Percentiles rank a stretch among this genome's conserved stretches.
Evolutionary conservation across 495 filamentous ascomycete species (phyloP).

Genomic region (Cairneyella variabilis): DNA sequence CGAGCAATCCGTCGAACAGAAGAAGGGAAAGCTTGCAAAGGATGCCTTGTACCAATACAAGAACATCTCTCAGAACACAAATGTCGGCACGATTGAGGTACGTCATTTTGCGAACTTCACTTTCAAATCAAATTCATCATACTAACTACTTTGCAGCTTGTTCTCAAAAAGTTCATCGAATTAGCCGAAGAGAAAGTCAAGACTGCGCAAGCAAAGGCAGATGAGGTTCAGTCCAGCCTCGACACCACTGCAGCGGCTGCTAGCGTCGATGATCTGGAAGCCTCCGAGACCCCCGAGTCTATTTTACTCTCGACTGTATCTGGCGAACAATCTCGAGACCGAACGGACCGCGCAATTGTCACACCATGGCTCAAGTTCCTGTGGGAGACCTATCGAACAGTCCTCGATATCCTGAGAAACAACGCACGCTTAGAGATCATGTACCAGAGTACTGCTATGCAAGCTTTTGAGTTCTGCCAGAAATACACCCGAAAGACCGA

Average conservation of each 20-base stretch:
- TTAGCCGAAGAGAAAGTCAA: conserved; percentile 94
- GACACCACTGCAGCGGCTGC: conserved; percentile 65
- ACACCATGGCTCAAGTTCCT: conserved; percentile 99
- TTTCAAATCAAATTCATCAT: neutral
- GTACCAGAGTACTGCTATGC: conserved; percentile 96
- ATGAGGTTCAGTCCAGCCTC: conserved; percentile 84
- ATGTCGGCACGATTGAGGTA: conserved; percentile 96
- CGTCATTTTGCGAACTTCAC: conserved; percentile 3
- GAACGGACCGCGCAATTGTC: conserved; percentile 95
- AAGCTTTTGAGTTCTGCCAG: conserved; percentile 97
- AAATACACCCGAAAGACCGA: conserved; percentile 99
- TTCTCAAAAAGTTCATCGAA: conserved; percentile 96
- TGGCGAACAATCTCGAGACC: conserved; percentile 92
- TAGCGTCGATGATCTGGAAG: conserved; percentile 92
- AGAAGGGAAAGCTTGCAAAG: conserved; percentile 97
- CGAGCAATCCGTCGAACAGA: conserved; percentile 91
- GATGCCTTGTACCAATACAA: conserved; percentile 99
- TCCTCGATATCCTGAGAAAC: conserved; percentile 97
- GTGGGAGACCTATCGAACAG: conserved; percentile 99
- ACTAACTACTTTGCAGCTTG: conserved; percentile 49
- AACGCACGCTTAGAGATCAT: conserved; percentile 96
- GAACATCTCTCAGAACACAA: conserved; percentile 98
- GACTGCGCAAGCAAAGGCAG: conserved; percentile 92
- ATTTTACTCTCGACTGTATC: conserved; percentile 97
- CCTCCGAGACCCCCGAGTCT: conserved; percentile 95